These are phyloP conservation scores for Epichloe aotearoae DNA, from an alignment of 2,329 filamentous ascomycete species.

Conservation along the genomic window DNA sequence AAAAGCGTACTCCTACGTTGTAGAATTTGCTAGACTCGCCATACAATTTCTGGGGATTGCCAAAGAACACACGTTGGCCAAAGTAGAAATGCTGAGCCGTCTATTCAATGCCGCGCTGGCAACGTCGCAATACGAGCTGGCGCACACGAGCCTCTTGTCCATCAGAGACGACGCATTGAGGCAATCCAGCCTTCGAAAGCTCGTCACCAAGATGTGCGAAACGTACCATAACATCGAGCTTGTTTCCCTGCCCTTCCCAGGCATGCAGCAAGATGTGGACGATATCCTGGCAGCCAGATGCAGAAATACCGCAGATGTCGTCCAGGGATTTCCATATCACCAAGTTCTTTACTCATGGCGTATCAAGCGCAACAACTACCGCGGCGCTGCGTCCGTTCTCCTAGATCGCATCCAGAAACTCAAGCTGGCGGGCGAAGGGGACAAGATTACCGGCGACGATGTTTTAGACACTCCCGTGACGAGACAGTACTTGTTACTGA, in stretches of 20 bases:
- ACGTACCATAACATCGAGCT: constrained; percentile 53
- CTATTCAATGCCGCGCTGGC: constrained; percentile 73
- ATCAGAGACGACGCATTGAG: constrained; percentile 62
- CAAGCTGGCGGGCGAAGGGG: constrained; percentile 43
- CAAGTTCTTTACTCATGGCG: constrained; percentile 88
- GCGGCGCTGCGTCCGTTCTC: constrained; percentile 55
- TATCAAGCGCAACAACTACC: constrained; percentile 71
- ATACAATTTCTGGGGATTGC: constrained; percentile 43
- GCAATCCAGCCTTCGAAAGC: constrained; percentile 53
- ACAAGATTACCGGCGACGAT: constrained; percentile 41
- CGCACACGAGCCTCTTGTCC: constrained; percentile 64
- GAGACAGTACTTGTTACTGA: constrained; percentile 74
- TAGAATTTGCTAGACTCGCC: constrained; percentile 69
- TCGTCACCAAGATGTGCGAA: constrained; percentile 58
- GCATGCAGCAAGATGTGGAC: constrained; percentile 67
- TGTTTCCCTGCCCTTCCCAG: constrained; percentile 64
- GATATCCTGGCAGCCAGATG: constrained; percentile 61
- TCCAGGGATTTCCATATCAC: constrained; percentile 63
- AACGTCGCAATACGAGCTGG: constrained; percentile 67
- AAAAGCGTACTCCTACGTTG: constrained; percentile 65
- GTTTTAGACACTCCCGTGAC: constrained; percentile 51
- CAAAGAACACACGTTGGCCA: constrained; percentile 27
- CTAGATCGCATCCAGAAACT: constrained; percentile 52
- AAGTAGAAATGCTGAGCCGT: constrained; percentile 64
- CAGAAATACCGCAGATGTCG: constrained; percentile 52